Evolutionary conservation across 108 stramenopile species (phyloP).

Genomic region (Nitzschia sp.): DNA sequence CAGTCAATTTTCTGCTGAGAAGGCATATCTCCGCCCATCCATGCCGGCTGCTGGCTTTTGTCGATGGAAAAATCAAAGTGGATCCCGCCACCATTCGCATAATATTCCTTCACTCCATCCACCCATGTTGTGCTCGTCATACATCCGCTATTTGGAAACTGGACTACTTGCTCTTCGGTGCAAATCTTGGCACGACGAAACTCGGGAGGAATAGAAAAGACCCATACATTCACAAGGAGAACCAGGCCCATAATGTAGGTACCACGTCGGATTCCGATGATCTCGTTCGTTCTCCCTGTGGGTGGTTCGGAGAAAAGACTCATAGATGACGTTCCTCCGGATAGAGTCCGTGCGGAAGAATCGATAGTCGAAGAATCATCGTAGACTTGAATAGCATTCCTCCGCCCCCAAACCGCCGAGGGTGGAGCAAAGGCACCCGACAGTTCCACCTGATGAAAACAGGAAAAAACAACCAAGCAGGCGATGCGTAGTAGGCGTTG

Average conservation of each 20-base stretch:
- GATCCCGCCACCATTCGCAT: constrained; percentile 45
- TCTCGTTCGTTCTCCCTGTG: neutral
- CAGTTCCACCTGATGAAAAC: neutral
- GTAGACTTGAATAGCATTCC: neutral
- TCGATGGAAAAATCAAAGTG: constrained; percentile 51
- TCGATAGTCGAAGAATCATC: neutral
- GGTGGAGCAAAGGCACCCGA: neutral
- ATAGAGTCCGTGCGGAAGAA: too few relatives aligned
- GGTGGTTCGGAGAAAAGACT: neutral
- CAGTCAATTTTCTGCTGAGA: neutral
- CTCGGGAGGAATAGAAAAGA: constrained; percentile 49
- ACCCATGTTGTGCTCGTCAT: constrained; percentile 31
- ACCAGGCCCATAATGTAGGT: constrained; percentile 26
- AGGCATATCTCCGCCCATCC: neutral
- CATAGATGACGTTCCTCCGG: neutral
- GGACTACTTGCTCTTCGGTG: constrained; percentile 1
- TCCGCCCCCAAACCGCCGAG: neutral
- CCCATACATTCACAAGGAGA: constrained; percentile 32
- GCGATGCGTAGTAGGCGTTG: too few relatives aligned
- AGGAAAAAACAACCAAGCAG: too few relatives aligned
- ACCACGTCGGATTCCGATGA: constrained; percentile 23
- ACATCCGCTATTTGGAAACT: constrained; percentile 17
- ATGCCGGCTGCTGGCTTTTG: neutral
- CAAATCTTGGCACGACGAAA: constrained; percentile 44
- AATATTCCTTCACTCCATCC: constrained; percentile 37